phyloP scores from a whole-genome alignment of 2,329 filamentous ascomycete species.

The Paraconiothyrium brasiliense region DNA sequence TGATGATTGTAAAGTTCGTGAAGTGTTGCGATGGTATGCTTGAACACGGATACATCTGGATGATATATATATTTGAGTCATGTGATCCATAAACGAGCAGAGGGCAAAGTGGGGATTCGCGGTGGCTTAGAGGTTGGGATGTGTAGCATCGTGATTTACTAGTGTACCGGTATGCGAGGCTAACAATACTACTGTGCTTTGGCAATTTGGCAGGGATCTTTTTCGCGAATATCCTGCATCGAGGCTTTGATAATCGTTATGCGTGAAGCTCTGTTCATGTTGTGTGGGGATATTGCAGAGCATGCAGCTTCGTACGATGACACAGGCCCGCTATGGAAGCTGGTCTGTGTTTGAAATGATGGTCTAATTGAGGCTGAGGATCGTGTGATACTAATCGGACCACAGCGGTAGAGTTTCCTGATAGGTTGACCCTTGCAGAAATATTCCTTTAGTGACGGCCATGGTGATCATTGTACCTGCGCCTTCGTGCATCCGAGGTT shows the following conservation, averaged over 20 bases:
- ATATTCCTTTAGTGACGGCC: background rate
- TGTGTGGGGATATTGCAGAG: background rate
- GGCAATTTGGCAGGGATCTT: background rate
- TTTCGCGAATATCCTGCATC: background rate
- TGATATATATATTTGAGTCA: background rate
- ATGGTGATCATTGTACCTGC: constrained; percentile 6
- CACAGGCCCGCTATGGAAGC: background rate
- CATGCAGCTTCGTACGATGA: background rate
- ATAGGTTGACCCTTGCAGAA: background rate
- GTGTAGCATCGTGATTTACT: background rate
- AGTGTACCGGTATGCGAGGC: background rate
- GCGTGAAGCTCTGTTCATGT: background rate
- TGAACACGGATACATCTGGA: background rate
- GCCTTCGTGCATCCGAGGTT: background rate
- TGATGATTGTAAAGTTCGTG: background rate
- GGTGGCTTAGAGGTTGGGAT: background rate
- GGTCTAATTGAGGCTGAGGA: background rate
- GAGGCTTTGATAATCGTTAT: background rate
- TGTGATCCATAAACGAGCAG: background rate
- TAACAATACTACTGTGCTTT: background rate
- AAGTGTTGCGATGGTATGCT: background rate
- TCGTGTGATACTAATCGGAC: background rate
- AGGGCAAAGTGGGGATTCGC: background rate
- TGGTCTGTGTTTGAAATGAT: background rate
- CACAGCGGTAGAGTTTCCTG: background rate